Base-by-base conservation (phyloP, 495 filamentous ascomycete genomes). In the Neurospora sp. region DNA sequence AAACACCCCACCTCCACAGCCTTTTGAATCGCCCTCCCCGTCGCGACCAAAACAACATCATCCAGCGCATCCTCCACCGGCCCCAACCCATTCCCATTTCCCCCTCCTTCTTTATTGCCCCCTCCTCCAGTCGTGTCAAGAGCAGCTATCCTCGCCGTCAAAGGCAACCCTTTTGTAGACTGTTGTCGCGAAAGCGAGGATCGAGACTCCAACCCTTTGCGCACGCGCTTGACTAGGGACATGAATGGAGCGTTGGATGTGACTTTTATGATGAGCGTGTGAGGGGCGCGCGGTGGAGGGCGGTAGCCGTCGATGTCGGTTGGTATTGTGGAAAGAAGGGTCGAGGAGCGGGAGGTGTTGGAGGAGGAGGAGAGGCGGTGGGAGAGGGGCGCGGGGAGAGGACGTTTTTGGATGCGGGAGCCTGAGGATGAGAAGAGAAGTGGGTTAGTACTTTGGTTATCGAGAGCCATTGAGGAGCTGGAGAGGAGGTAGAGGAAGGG, bases 171-270 rank as follows among this genome's bases (percentile, higher is more conserved):
- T 44, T 78, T 82, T 7, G 78, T 80, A 42, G 74, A 12, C 73
- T 75, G 77, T 35, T 74, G 82, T 73, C 92, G 88, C 70, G 90
- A 87, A 70, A 92, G 88, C 23, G 90, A 87, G 71, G 90, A 87
- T 69, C 92, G 89, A 27, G 90, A 87, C 6, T 90, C 86, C 3
- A 98, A 90, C 14, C 92, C 86, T 72, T 91, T 91, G 70, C 91
- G 89, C 37, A 93, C 89, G 75, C 94, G 93, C 82, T 93, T 93
- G 18, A 97, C 87, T 14, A 90, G 88, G n/a, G 90, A 88, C 82
- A 96, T 90, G 85, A 97, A 93, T 14, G 93, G 92, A 0, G 94
- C 90, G 4, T 81, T 83, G 69, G 89, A 80, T 11, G 91, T 91
- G n/a, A 98, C 84, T 83, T 97, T 97, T 85, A 99, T 86, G 75